phyloP scores from a whole-genome alignment of 1,284 basidiomycete species.

The Boletus calvinii region DNA sequence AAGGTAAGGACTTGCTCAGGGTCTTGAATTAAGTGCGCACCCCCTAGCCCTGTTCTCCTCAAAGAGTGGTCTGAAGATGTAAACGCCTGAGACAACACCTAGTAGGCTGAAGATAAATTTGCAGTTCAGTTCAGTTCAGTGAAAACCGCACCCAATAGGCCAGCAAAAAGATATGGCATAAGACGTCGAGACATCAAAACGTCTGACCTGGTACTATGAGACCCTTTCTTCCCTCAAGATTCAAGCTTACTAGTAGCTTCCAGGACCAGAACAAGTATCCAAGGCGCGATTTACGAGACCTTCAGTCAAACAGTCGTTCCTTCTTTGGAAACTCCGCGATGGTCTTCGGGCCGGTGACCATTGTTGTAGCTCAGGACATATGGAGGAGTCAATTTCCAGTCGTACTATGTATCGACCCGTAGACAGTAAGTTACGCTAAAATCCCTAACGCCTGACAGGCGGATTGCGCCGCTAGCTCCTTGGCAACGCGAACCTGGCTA shows the following conservation, averaged over 20 bases:
- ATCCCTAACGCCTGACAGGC: conserved; percentile 40
- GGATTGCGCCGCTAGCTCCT: conserved; percentile 51
- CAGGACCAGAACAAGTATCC: background rate
- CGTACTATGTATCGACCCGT: conserved; percentile 2
- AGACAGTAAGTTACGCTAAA: conserved; percentile 7
- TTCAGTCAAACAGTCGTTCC: conserved; percentile 12
- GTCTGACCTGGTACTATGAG: conserved; percentile 18
- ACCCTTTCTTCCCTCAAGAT: conserved; percentile 29
- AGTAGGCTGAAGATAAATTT: conserved; percentile 9
- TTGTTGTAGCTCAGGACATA: background rate
- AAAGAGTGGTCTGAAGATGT: conserved; percentile 54
- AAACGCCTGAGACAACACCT: conserved; percentile 64
- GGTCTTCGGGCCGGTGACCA: background rate
- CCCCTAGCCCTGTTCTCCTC: conserved; percentile 8
- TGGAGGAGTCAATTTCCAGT: background rate
- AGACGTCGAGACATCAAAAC: conserved; percentile 29
- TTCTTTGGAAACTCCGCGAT: conserved; percentile 37
- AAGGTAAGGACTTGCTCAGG: background rate
- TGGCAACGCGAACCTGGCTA: conserved; percentile 40
- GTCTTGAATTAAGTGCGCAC: conserved; percentile 14
- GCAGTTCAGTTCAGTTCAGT: background rate
- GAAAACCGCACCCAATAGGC: conserved; percentile 27
- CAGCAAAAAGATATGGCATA: conserved; percentile 29
- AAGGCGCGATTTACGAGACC: conserved; percentile 8
- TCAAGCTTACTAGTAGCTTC: conserved; percentile 3